Base-by-base conservation (phyloP, 768 basidiomycete genomes). In the Macrolepiota albuminosa region DNA sequence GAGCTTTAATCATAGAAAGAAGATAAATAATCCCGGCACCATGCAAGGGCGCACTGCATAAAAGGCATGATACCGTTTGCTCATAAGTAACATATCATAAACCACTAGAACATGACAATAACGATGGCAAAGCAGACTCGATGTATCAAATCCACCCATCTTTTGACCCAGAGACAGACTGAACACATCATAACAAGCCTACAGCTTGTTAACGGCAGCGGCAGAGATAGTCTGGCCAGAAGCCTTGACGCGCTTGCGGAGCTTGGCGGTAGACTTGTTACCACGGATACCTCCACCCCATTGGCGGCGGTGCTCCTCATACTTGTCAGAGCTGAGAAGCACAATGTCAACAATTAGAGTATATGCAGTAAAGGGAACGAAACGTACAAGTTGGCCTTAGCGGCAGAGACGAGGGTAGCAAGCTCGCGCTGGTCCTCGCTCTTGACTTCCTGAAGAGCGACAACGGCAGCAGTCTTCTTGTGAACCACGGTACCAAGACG, bases 231-330 rank as follows among this genome's bases (percentile, higher is more conserved):
- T 84, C 72, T 85, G 85, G 54, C 95, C 95, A 61, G 87, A 77
- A 66, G 92, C 93, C 84, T 95, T 96, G 63, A 94, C 95, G 64
- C 94, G 89, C 80, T 93, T 94, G 75, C 88, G 83, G 71, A 97
- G 82, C 90, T 91, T 96, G 74, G 91, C 88, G 49, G 91, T 86
- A 42, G 92, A 93, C 81, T 97, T 96, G 84, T 91, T 88, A 67
- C 95, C 94, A 78, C 93, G 93, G 72, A 93, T 68, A 73, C 95
- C 95, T 81, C 95, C 95, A 74, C 95, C 95, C 96, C 96, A 98
- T 67, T 87, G 85, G 70, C 90, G 85, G 64, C 93, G 87, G 56
- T 88, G 82, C 68, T 95, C 94, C 66, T 96, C 95, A 77, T 92
- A 92, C 79, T 96, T 98, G 76, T 93, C 91, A 58, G 88, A 79